Conservation (phyloP, 1,284 basidiomycete genomes). For the Agroathelia rolfsii region DNA sequence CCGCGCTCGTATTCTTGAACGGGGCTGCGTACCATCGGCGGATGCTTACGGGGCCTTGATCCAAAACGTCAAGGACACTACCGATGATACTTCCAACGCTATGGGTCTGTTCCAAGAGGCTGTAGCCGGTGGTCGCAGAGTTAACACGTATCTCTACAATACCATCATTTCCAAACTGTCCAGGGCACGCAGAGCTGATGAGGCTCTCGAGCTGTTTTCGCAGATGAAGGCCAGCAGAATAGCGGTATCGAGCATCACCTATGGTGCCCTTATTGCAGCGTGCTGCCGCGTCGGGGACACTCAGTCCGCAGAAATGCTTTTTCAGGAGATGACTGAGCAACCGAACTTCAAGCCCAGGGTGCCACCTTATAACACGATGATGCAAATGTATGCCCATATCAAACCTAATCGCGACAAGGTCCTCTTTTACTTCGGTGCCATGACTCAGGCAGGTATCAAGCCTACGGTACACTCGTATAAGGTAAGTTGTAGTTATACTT, state of each 20-base stretch:
- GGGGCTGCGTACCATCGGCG: conserved; percentile 69
- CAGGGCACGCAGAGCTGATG: conserved; percentile 85
- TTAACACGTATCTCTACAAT: conserved; percentile 88
- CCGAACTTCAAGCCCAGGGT: conserved; percentile 79
- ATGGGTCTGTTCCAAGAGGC: conserved; percentile 78
- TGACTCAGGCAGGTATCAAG: conserved; percentile 52
- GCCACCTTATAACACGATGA: conserved; percentile 97
- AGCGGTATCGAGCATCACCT: conserved; percentile 80
- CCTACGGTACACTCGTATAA: conserved; percentile 92
- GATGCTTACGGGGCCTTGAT: conserved; percentile 91
- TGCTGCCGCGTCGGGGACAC: conserved; percentile 92
- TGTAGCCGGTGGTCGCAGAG: conserved; percentile 55
- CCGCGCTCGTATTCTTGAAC: conserved; percentile 70
- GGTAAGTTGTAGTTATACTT: conserved; percentile 31
- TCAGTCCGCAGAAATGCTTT: conserved; percentile 72
- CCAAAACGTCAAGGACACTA: conserved; percentile 80
- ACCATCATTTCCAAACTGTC: conserved; percentile 92
- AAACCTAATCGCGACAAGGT: conserved; percentile 77
- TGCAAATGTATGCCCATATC: conserved; percentile 90
- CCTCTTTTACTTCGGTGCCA: conserved; percentile 68
- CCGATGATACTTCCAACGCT: conserved; percentile 85
- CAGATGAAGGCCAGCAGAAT: conserved; percentile 73
- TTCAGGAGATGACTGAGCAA: conserved; percentile 74
- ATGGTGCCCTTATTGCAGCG: conserved; percentile 91
- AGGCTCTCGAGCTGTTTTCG: conserved; percentile 78